These are phyloP conservation scores for Phytophthora vignae DNA, from an alignment of 352 stramenopile species.

Conservation along the genomic window DNA sequence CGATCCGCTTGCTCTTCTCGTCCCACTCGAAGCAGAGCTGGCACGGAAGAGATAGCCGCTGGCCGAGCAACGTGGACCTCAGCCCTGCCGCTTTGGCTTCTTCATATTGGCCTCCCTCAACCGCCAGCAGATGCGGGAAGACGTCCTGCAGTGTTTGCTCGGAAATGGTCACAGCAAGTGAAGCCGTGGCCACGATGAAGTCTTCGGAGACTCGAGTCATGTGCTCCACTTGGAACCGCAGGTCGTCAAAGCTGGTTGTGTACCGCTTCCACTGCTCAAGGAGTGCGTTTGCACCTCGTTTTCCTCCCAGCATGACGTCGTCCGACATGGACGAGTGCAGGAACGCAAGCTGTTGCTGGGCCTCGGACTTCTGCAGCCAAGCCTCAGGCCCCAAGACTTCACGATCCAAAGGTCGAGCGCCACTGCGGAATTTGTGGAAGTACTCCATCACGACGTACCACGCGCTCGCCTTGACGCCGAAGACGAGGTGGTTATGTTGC, in stretches of 20 bases:
- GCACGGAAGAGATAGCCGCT: slow-evolving; percentile 20
- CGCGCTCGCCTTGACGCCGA: slow-evolving; percentile 6
- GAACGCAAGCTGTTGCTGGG: slow-evolving; percentile 37
- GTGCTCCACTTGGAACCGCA: slow-evolving; percentile 39
- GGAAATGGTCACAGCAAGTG: slow-evolving; percentile 22
- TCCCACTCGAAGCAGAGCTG: slow-evolving; percentile 32
- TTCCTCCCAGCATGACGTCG: slow-evolving; percentile 29
- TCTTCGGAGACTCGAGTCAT: slow-evolving; percentile 24
- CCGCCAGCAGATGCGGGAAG: slow-evolving; percentile 11
- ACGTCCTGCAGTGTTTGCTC: slow-evolving; percentile 21
- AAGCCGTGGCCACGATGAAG: slow-evolving; percentile 12
- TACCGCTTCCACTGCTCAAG: slow-evolving; percentile 39
- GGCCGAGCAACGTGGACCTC: slow-evolving; percentile 18
- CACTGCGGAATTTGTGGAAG: slow-evolving; percentile 37
- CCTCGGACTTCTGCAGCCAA: slow-evolving; percentile 33
- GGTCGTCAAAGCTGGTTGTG: slow-evolving; percentile 35
- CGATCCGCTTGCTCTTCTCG: slow-evolving; percentile 13
- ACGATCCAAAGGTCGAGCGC: not conserved
- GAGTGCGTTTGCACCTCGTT: slow-evolving; percentile 16
- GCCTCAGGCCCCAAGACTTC: slow-evolving; percentile 9
- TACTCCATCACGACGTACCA: slow-evolving; percentile 28
- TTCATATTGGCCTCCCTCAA: not conserved
- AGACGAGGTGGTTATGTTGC: slow-evolving; percentile 17
- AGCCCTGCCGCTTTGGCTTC: not conserved
- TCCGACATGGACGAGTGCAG: slow-evolving; percentile 27